Base-by-base conservation (phyloP, 352 stramenopile genomes). In the Globisporangium paddicum region DNA sequence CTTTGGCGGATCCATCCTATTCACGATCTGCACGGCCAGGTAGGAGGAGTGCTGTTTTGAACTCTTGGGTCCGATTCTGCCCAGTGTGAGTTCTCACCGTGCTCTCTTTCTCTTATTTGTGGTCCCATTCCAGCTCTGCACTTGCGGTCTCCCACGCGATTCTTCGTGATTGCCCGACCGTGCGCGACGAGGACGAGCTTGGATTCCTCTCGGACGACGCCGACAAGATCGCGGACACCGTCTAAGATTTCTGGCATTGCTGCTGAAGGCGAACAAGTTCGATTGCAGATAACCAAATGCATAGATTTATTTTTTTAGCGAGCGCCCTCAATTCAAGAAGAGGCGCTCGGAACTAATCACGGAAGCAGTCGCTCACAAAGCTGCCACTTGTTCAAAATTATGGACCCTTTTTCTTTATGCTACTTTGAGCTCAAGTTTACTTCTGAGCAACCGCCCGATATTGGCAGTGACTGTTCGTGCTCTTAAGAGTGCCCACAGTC, bases 1-100 rank as follows among this genome's bases (percentile, higher is more conserved):
- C 37, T 95, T 95, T 38, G 85, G 85, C 60, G 85, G 85, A 38
- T 93, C 82, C 3, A 90, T 95, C 46, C 69, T 95, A n/a, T 92
- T 95, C 55, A 92, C 82, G 37, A 92, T 95, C 59, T 89, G 77
- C 64, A 86, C 76, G 37, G 79, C 83, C 38, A 95, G 85, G 85
- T 95, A 71, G 57, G 54, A n/a, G 28, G 7, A 5, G 23, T 56
- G 23, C 19, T 25, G 18, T 62, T 16, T 59, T 42, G 16, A 10
- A 10, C 1, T 21, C 40, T 28, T 0, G 6, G n/a, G 18, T 40
- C 9, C 19, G 16, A 11, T 40, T 28, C 26, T 25, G 1, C 19
- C n/a, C 34, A 14, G 32, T 44, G 28, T 23, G 0, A 5, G 11
- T 16, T 37, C 35, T 49, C 14, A 48, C 32, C 10, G 0, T 32